Evolutionary conservation across 2,329 filamentous ascomycete species (phyloP), one percentile per base, ranked within the genome.

Genomic region (Penicillium sp.): DNA sequence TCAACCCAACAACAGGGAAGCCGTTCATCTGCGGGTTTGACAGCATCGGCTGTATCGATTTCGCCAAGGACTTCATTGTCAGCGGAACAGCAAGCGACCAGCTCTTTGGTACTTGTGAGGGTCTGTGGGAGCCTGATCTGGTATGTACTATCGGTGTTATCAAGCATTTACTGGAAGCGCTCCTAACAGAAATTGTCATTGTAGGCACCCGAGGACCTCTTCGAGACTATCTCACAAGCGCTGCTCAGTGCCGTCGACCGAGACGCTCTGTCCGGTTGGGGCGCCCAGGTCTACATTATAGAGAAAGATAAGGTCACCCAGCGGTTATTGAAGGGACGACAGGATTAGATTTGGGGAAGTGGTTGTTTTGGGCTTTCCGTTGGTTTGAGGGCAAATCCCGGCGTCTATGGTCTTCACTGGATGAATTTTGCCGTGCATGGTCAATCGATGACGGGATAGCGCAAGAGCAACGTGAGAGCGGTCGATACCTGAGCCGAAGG

Each of bases 301-400:
- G 94, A 97, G 82, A 99, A 99, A 84, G 92, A 96, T 80, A 97
- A 97, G 89, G 90, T 99, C 61, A 97, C 94, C 70, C 97, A 97
- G 88, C 84, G 94, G 75, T 85, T 99, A 86, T 81, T 99, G 76
- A 97, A 97, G 86, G 92, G 92, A 72, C 86, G 92, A 81, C 93
- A 97, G 80, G 93, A 97, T 75, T 92, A 90, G 68, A 68, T 41
- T 45, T 38, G 48, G 56, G 46, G 32, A 57, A 54, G 45, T 56
- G 52, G 53, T 53, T 65, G 42, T 64, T 60, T 62, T 67, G 57
- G 60, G 59, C 53, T 66, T 66, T 61, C 56, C 60, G 56, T 61
- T 62, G 51, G 51, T 51, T 60, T 62, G 52, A 60, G 58, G 59
- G 57, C 61, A 60, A 58, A 61, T 61, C 59, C 58, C 56, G 62